phyloP scores from a whole-genome alignment of 805 yeast genomes.

The Candida takata region DNA sequence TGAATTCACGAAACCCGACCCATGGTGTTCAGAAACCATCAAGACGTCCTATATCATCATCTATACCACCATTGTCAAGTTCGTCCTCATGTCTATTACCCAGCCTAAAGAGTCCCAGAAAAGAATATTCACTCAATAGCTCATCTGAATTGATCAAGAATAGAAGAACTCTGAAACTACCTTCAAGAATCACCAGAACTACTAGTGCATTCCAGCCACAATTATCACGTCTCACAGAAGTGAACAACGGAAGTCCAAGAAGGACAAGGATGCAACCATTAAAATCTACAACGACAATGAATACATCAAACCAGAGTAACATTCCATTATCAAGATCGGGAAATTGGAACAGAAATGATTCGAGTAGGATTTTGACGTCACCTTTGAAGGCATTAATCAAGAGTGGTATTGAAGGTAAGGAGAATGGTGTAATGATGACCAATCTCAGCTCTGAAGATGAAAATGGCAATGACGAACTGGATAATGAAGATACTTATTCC shows the following conservation, averaged over 20 bases:
- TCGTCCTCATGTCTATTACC: constrained; percentile 14
- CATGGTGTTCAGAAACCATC: constrained; percentile 19
- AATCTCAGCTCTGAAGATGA: too few relatives aligned
- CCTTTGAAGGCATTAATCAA: constrained; percentile 21
- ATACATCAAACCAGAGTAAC: constrained; percentile 5
- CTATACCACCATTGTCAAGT: constrained; percentile 8
- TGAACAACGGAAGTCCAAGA: constrained; percentile 7
- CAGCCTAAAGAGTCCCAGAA: constrained; percentile 10
- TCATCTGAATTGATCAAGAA: constrained; percentile 8
- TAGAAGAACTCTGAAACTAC: constrained; percentile 8
- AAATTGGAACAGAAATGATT: not conserved
- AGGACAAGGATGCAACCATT: constrained; percentile 14
- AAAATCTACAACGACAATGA: constrained; percentile 6
- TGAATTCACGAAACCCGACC: constrained; percentile 4
- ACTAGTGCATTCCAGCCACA: constrained; percentile 21
- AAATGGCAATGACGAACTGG: not conserved
- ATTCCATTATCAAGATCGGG: constrained; percentile 6
- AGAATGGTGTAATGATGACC: constrained; percentile 4
- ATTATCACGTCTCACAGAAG: constrained; percentile 14
- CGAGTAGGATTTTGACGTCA: constrained; percentile 18
- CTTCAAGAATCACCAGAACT: constrained; percentile 13
- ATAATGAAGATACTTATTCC: constrained; percentile 15
- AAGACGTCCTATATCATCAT: constrained; percentile 10
- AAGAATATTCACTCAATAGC: constrained; percentile 6
- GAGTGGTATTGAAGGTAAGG: constrained; percentile 7